A percentile compares a stretch with the other conserved stretches of the same genome.
Evolutionary conservation across 2,329 filamentous ascomycete species (phyloP).

Genomic region (Ophiostoma sp.): DNA sequence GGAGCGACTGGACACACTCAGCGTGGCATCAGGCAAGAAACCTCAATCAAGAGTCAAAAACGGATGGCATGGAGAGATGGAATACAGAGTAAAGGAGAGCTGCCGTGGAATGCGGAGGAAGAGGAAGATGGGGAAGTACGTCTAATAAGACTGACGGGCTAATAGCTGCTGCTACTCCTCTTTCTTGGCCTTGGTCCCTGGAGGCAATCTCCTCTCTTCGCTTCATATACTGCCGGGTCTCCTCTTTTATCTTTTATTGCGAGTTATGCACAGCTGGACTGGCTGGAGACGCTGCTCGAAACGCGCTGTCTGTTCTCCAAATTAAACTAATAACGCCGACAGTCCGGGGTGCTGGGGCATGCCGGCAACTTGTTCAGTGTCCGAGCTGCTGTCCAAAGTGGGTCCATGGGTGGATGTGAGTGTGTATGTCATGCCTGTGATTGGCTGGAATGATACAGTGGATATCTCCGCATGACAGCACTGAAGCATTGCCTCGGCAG

Average conservation of each 20-base stretch:
- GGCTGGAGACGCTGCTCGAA: neutral
- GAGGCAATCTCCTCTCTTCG: neutral
- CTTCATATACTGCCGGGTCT: neutral
- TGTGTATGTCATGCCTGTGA: neutral
- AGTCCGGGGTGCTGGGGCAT: neutral
- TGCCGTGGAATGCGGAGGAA: neutral
- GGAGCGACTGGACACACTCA: constrained; percentile 4
- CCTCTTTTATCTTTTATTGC: neutral
- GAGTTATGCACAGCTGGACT: neutral
- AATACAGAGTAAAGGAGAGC: neutral
- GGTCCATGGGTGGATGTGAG: neutral
- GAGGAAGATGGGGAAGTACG: neutral
- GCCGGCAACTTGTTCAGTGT: neutral
- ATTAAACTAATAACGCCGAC: neutral
- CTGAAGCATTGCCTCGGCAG: neutral
- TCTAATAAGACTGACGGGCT: neutral
- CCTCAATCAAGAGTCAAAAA: neutral
- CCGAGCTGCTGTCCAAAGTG: neutral
- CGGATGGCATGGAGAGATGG: neutral
- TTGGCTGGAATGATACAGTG: neutral
- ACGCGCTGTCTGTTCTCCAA: neutral
- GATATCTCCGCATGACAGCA: neutral
- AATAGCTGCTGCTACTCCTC: neutral
- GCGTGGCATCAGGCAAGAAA: neutral
- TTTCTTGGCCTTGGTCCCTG: neutral